phyloP scores from a whole-genome alignment of 2,329 filamentous ascomycete genomes.

The Colletotrichum sp. region DNA sequence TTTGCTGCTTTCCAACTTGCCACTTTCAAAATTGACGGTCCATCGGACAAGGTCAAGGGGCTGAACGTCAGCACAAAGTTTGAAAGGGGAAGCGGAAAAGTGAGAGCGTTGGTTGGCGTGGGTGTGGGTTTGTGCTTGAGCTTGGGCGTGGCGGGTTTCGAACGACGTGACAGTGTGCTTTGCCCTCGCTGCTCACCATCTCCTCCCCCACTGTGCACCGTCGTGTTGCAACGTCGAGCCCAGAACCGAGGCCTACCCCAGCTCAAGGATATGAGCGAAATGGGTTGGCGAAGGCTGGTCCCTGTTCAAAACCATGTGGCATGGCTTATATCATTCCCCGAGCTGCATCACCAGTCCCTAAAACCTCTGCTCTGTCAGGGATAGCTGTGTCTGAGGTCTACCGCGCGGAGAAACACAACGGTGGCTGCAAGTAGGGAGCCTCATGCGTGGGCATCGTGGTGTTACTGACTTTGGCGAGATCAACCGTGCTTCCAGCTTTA shows the following conservation, averaged over 20 bases:
- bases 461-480: background rate
- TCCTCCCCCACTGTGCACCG: background rate
- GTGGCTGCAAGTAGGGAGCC: background rate
- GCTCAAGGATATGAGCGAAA: constrained; percentile 1
- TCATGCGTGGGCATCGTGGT: background rate
- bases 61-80: constrained; percentile 4
- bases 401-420: background rate
- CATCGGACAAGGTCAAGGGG: constrained; percentile 19
- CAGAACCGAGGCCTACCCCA: constrained; percentile 14
- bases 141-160: constrained; percentile 9
- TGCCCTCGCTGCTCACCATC: background rate
- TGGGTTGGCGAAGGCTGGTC: background rate
- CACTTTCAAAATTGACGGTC: constrained; percentile 15
- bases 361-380: background rate
- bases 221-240: constrained; percentile 1
- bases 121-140: background rate
- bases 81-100: background rate
- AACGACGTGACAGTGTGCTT: constrained; percentile 7
- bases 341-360: background rate
- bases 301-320: constrained; percentile 21
- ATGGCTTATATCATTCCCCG: constrained; percentile 5
- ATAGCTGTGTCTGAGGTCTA: background rate
- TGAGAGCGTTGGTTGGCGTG: background rate
- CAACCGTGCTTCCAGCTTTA: background rate
- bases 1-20: constrained; percentile 3